phyloP scores from a whole-genome alignment of 768 basidiomycete genomes.

The Tylopilus subfusipes region DNA sequence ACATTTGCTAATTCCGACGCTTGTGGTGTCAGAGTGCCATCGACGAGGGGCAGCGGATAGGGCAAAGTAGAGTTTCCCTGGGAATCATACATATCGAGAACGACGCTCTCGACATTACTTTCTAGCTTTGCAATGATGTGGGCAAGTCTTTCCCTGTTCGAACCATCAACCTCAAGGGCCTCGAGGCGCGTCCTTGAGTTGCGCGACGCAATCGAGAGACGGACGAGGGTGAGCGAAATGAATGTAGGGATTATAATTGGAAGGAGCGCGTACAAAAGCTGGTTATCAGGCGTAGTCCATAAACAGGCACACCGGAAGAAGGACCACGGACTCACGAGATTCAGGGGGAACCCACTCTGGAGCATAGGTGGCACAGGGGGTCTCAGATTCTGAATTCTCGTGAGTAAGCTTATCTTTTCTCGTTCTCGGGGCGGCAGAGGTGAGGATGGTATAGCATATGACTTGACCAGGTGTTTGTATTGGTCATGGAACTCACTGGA shows the following conservation, averaged over 20 bases:
- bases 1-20: background rate
- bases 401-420: conserved; percentile 40
- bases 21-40: background rate
- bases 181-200: conserved; percentile 64
- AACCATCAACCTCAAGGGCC: conserved; percentile 54
- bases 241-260: conserved; percentile 65
- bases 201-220: conserved; percentile 54
- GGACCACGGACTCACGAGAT: conserved; percentile 49
- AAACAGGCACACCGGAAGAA: background rate
- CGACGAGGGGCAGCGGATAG: conserved; percentile 1
- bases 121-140: conserved; percentile 59
- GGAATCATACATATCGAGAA: conserved; percentile 52
- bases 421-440: conserved; percentile 46
- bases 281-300: conserved; percentile 2
- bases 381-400: conserved; percentile 34
- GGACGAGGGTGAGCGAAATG: conserved; percentile 50
- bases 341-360: conserved; percentile 62
- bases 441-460: conserved; percentile 43
- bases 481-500: conserved; percentile 53
- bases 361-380: conserved; percentile 58
- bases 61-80: conserved; percentile 23
- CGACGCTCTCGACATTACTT: conserved; percentile 54
- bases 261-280: conserved; percentile 53
- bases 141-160: conserved; percentile 48
- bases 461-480: conserved; percentile 55